Conservation (phyloP, 257 asterid species). For the Striga asiatica region DNA sequence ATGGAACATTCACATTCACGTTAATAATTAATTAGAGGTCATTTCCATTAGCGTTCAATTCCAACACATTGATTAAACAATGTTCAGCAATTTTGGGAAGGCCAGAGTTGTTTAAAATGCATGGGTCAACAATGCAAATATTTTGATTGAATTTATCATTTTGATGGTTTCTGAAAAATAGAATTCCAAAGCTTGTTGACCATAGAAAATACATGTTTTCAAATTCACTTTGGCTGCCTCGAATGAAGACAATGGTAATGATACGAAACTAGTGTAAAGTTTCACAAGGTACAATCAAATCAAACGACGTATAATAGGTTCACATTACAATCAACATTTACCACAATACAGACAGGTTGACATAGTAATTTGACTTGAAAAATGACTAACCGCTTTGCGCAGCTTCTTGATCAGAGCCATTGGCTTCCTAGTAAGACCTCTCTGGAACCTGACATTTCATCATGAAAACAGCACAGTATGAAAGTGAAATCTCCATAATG, state of each 20-base stretch:
- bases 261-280: background rate
- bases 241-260: background rate
- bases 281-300: background rate
- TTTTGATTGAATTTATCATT: no score
- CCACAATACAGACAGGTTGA: background rate
- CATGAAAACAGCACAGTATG: background rate
- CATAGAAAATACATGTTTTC: no score
- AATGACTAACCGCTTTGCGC: constrained; percentile 39
- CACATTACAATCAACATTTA: background rate
- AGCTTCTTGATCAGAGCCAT: constrained; percentile 80
- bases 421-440: constrained; percentile 89
- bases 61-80: no score
- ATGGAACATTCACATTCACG: no score
- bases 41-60: no score
- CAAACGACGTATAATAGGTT: background rate
- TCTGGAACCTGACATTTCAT: constrained; percentile 42
- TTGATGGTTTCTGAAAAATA: no score
- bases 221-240: no score
- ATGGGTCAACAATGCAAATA: no score
- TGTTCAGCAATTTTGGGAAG: no score
- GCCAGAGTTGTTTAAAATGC: no score
- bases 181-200: no score
- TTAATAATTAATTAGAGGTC: no score
- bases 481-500: background rate
- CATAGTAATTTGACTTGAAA: background rate